Evolutionary conservation across 2,329 filamentous ascomycete species (phyloP).

Genomic region (Ascocoryne sarcoides): DNA sequence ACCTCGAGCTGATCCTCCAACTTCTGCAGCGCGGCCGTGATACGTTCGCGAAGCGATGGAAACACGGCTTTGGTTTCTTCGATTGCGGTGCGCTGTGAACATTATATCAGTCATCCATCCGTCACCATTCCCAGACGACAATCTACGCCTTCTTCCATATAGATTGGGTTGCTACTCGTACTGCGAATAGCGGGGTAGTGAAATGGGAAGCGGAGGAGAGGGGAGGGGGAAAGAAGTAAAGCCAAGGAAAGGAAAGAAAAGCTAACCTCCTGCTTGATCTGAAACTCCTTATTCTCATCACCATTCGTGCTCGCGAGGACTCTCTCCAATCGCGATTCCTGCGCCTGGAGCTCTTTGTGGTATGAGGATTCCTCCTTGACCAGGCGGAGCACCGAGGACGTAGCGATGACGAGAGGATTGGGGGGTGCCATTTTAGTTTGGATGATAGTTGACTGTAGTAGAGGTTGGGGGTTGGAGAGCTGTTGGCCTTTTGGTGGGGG

Average conservation of each 20-base stretch:
- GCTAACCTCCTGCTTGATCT: slow-evolving; percentile 78
- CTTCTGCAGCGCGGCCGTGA: slow-evolving; percentile 60
- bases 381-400: slow-evolving; percentile 69
- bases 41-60: slow-evolving; percentile 60
- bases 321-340: slow-evolving; percentile 61
- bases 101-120: neutral
- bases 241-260: neutral
- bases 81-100: slow-evolving; percentile 41
- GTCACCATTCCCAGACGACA: neutral
- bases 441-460: too few species aligned
- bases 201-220: too few species aligned
- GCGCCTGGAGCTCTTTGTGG: slow-evolving; percentile 71
- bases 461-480: too few species aligned
- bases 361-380: slow-evolving; percentile 90
- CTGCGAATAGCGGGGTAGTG: slow-evolving; percentile 5
- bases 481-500: too few species aligned
- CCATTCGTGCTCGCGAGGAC: slow-evolving; percentile 37
- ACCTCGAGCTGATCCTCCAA: slow-evolving; percentile 69
- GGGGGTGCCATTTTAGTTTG: slow-evolving; percentile 14
- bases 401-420: slow-evolving; percentile 63
- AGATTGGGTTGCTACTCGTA: neutral
- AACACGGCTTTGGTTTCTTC: slow-evolving; percentile 84
- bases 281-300: slow-evolving; percentile 62
- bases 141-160: neutral
- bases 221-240: too few species aligned